Percentiles rank a stretch among this genome's conserved stretches.
phyloP scores from a whole-genome alignment of 805 yeast genomes.

The Wickerhamomyces chaumierensis region DNA sequence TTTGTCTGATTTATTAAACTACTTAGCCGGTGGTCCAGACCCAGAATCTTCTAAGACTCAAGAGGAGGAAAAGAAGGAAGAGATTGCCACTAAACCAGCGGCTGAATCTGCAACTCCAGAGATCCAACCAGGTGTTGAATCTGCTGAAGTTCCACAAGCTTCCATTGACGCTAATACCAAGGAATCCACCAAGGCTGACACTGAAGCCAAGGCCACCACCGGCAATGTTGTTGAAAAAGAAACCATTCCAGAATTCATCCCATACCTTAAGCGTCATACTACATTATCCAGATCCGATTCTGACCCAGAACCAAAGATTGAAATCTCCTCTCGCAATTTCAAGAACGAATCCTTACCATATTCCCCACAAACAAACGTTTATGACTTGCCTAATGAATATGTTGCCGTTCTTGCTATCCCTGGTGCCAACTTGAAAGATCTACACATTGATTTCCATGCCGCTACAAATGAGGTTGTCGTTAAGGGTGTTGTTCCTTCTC shows the following conservation, averaged over 20 bases:
- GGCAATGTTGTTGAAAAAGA: too few relatives aligned
- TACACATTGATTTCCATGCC: conserved; percentile 50
- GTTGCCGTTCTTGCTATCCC: conserved; percentile 41
- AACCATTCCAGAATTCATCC: conserved; percentile 4
- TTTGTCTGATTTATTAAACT: neutral
- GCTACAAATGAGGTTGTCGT: conserved; percentile 40
- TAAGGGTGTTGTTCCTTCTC: conserved; percentile 30
- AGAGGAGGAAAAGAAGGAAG: neutral
- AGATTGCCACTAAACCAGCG: neutral
- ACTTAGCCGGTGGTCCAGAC: neutral
- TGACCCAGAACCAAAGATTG: conserved; percentile 19
- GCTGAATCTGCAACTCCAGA: conserved; percentile 4
- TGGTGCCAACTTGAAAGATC: conserved; percentile 43
- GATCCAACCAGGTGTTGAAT: neutral
- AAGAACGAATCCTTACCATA: conserved; percentile 30
- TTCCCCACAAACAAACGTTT: conserved; percentile 50
- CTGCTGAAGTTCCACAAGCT: neutral
- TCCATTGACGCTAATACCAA: neutral
- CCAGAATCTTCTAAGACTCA: neutral
- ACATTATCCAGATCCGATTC: conserved; percentile 7
- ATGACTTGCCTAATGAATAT: conserved; percentile 35
- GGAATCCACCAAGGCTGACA: conserved; percentile 1
- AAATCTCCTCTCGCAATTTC: conserved; percentile 16
- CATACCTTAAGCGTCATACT: conserved; percentile 14
- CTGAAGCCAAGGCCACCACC: neutral